These are phyloP conservation scores for slime mould (Dictyostelium discoideum) DNA, from an alignment of 78 protist genomes.

Conservation along the genomic window DNA sequence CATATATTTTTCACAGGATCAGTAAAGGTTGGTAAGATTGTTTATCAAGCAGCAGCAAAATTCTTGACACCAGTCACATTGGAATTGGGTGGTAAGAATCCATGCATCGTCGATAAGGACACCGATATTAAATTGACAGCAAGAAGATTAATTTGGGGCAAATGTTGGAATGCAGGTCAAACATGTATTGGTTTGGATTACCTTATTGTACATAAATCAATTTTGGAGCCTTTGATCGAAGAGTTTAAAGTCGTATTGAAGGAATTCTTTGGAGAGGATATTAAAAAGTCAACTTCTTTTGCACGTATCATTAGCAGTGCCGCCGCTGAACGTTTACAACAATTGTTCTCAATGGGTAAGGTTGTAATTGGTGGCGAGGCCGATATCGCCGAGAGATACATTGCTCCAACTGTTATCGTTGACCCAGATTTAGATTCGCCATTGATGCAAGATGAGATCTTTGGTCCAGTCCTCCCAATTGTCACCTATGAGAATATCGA, in stretches of 20 bases:
- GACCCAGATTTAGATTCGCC: constrained; percentile 62
- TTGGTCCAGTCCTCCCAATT: constrained; percentile 95
- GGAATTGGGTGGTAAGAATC: constrained; percentile 97
- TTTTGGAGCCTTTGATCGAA: constrained; percentile 40
- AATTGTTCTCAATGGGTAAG: constrained; percentile 52
- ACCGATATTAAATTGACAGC: constrained; percentile 81
- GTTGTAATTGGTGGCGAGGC: constrained; percentile 84
- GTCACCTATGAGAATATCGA: constrained; percentile 57
- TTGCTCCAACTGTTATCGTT: constrained; percentile 89
- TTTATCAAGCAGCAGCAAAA: constrained; percentile 87
- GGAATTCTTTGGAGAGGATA: constrained; percentile 64
- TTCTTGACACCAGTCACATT: constrained; percentile 93
- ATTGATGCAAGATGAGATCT: constrained; percentile 83
- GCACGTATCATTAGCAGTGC: constrained; percentile 60
- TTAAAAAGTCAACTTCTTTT: constrained; percentile 21
- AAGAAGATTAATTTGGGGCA: constrained; percentile 75
- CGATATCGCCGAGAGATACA: constrained; percentile 55
- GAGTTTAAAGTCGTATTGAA: constrained; percentile 39
- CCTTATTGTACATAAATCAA: constrained; percentile 47
- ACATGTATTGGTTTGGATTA: constrained; percentile 89
- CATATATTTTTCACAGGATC: constrained; percentile 89
- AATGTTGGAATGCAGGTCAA: constrained; percentile 93
- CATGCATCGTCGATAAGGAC: constrained; percentile 87
- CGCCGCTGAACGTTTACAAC: constrained; percentile 26
- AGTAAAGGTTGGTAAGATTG: constrained; percentile 82